Base-by-base conservation (phyloP, 1,284 basidiomycete species). In the Rhizoctonia solani region DNA sequence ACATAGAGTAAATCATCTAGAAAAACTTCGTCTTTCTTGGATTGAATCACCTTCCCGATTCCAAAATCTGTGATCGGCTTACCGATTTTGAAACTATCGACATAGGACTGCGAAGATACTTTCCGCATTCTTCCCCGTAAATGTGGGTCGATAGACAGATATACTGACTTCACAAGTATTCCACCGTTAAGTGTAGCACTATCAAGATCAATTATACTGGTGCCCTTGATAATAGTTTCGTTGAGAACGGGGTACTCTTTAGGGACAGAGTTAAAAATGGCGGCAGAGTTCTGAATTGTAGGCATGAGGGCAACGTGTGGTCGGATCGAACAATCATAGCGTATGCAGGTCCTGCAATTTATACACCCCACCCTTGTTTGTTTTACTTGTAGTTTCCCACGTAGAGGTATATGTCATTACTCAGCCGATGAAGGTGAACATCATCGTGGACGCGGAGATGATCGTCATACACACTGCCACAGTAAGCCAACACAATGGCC, bases 201-300 rank as follows among this genome's bases (percentile, higher is more conserved):
- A 9, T 80, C 79, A n/a, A 79, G 69, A 68, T 83, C 80, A 70
- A 83, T 77, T 9, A 71, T 75, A 71, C 25, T 72, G 72, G 25
- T 72, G 71, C 66, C 49, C 32, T 39, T 81, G 21, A 81, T 75
- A 16, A 79, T 78, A 3, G 79, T 81, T 67, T 80, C 78, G 50
- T 81, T 81, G 0, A 81, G 81, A 50, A 81, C 76, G 4, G 84
- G 84, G 66, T 77, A 81, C 1, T 79, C 82, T 79, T 69, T 32
- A 49, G 76, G 76, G 34, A 74, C 65, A n/a, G 70, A 68, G 66
- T 68, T 70, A 71, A 73, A 76, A 66, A 75, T 14, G 61, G 75
- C 52, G 14, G 29, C 14, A 6, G 66, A 50, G 63, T 73, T 72
- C 1, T 65, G 53, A 27, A 49, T 58, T 11, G 71, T 67, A 42